phyloP scores from a whole-genome alignment of 2,329 filamentous ascomycete species.

The Aspergillus sp. region DNA sequence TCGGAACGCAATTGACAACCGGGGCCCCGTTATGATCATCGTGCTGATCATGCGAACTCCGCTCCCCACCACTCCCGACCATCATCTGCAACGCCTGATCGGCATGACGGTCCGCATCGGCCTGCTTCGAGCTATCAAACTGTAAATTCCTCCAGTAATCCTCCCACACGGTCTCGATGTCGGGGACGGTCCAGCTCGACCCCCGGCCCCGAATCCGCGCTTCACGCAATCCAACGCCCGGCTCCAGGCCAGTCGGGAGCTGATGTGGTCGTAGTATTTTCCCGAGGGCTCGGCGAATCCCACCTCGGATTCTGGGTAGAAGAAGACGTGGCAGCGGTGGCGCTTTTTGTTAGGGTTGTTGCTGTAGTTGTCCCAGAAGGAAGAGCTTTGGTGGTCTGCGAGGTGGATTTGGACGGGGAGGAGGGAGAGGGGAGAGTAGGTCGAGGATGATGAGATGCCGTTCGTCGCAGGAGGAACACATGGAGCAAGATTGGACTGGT shows the following conservation, averaged over 20 bases:
- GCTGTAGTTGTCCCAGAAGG: conserved; percentile 19
- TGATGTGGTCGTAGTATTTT: conserved; percentile 57
- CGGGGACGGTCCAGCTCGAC: conserved; percentile 23
- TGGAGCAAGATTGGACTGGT: conserved; percentile 22
- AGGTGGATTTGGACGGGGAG: conserved; percentile 54
- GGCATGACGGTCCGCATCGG: conserved; percentile 13
- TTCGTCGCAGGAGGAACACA: conserved; percentile 9
- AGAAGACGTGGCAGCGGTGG: conserved; percentile 38
- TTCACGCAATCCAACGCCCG: conserved; percentile 56
- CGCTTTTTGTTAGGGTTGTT: conserved; percentile 23
- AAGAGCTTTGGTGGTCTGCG: conserved; percentile 41
- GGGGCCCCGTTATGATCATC: conserved; percentile 13
- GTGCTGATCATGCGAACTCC: conserved; percentile 3
- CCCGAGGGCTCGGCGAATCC: conserved; percentile 66
- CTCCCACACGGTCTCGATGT: conserved; percentile 37
- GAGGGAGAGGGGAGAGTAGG: conserved; percentile 16
- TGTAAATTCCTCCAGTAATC: conserved; percentile 27
- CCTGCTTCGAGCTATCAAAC: no score
- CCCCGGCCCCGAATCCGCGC: conserved; percentile 49
- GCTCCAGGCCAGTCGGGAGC: conserved; percentile 61
- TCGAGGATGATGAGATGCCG: conserved; percentile 23
- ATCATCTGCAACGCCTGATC: conserved; percentile 16
- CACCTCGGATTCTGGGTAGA: conserved; percentile 49
- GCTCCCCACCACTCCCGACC: conserved; percentile 5
- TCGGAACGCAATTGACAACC: conserved; percentile 31